A percentile compares a stretch with the other conserved stretches of the same genome.
phyloP scores from a whole-genome alignment of 306 rosid species.

The Acmispon strigosus region DNA sequence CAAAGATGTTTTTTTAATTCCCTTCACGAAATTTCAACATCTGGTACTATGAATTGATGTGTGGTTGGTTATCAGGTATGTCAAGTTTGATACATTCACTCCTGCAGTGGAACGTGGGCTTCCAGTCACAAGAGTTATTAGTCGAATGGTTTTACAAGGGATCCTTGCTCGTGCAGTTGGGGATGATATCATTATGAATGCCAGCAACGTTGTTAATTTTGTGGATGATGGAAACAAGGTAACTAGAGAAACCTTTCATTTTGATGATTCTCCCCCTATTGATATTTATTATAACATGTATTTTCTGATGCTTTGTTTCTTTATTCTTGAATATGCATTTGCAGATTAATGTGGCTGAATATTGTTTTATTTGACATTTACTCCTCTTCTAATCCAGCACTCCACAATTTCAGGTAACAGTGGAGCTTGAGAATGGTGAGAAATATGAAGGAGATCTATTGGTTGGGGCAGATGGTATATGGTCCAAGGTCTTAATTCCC shows the following conservation, averaged over 20 bases:
- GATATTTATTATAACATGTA: neutral
- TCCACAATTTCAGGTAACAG: slow-evolving; percentile 56
- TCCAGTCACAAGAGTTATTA: slow-evolving; percentile 95
- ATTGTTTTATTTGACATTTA: neutral
- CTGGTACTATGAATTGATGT: slow-evolving; percentile 26
- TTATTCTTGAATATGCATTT: slow-evolving; percentile 9
- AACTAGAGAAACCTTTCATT: slow-evolving; percentile 10
- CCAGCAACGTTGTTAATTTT: slow-evolving; percentile 65
- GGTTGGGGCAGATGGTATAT: slow-evolving; percentile 96
- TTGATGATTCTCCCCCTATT: slow-evolving; percentile 14
- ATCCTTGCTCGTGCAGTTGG: slow-evolving; percentile 89
- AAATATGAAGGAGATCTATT: slow-evolving; percentile 80
- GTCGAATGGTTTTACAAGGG: slow-evolving; percentile 82
- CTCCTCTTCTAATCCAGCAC: slow-evolving; percentile 8
- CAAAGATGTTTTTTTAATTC: neutral
- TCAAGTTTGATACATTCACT: slow-evolving; percentile 98
- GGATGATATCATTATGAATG: slow-evolving; percentile 59
- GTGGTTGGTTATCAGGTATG: slow-evolving; percentile 65
- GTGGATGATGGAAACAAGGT: slow-evolving; percentile 84
- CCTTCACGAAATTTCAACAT: slow-evolving; percentile 8
- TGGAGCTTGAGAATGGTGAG: slow-evolving; percentile 74
- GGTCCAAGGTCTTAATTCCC: slow-evolving; percentile 71
- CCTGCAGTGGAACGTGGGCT: slow-evolving; percentile 96
- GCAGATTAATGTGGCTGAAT: neutral
- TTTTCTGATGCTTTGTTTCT: neutral